Base-by-base conservation (phyloP, 2,329 filamentous ascomycete genomes). In the Exophiala dermatitidis region DNA sequence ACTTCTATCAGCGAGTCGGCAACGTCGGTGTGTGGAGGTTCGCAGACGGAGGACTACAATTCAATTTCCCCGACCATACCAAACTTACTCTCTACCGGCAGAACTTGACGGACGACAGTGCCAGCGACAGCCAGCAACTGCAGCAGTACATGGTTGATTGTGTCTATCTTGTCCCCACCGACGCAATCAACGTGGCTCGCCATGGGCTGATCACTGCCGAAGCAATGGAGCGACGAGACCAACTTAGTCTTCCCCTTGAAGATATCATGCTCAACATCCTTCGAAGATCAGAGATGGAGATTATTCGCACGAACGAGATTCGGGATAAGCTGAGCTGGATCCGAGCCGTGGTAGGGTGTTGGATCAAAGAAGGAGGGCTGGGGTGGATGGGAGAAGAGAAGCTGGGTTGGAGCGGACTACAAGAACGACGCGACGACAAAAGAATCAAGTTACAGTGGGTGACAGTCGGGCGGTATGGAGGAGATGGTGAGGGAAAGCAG, bases 11-110 rank as follows among this genome's bases (percentile, higher is more conserved):
- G 59, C 67, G 74, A 8, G 63, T 77, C 12, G 74, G 74, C 4
- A 77, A 77, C 57, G 74, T 77, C n/a, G 74, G 74, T n/a, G 70
- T 76, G 38, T 77, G 74, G 74, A 73, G 73, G 2, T 77, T 76
- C 57, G 72, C 70, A 28, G 71, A 76, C 54, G 73, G 74, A 3
- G 70, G 72, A 49, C 71, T 77, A 54, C 74, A 76, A 61, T 76
- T 77, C 65, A 77, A 77, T 58, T 77, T 77, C 59, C 74, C 74
- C 2, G 74, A 77, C 51, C 74, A 77, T 56, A 77, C 74, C 8
- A 77, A 77, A 58, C 66, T 77, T 8, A 69, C 75, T n/a, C 64
- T 77, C 33, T 71, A 73, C 3, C 66, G 44, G 37, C 51, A 58
- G 46, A 52, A 54, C 31, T 48, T 5, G 4, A 6, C 46, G 29